phyloP scores from a whole-genome alignment of 73 alveolate genomes.

The Stentor coeruleus region DNA sequence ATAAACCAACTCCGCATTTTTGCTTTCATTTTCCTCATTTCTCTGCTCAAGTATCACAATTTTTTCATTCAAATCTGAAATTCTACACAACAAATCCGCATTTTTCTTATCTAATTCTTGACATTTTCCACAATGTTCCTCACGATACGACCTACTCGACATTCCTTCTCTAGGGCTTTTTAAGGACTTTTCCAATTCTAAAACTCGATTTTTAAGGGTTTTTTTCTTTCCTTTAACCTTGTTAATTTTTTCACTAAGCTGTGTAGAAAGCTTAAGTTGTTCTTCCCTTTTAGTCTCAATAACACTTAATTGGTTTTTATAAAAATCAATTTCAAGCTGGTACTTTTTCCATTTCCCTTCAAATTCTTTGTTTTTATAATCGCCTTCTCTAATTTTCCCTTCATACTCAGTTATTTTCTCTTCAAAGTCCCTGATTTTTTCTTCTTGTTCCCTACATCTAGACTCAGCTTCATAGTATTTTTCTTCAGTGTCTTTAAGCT shows the following conservation, averaged over 20 bases:
- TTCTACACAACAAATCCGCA: neutral
- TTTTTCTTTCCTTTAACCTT: too few species aligned
- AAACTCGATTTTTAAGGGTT: neutral
- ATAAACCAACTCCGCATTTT: too few species aligned
- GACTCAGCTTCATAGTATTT: neutral
- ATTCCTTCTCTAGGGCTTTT: too few species aligned
- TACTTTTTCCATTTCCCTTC: neutral
- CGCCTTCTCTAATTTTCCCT: neutral
- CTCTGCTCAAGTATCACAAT: neutral
- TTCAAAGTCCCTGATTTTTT: neutral
- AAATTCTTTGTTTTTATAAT: neutral
- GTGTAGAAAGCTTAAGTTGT: neutral
- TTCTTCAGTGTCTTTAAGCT: neutral
- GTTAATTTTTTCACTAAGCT: neutral
- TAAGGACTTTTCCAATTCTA: too few species aligned
- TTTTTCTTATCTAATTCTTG: neutral
- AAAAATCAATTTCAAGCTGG: neutral
- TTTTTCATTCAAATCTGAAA: too few species aligned
- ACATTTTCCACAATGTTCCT: neutral
- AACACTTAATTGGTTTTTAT: neutral
- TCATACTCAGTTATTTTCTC: neutral
- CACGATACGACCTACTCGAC: too few species aligned
- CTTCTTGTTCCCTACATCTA: neutral
- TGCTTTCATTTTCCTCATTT: neutral
- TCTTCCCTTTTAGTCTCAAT: neutral